A percentile compares a stretch with the other conserved stretches of the same genome.
These are phyloP conservation scores for Acanthamoeba castellanii DNA, from an alignment of 208 protist species.

Conservation along the genomic window DNA sequence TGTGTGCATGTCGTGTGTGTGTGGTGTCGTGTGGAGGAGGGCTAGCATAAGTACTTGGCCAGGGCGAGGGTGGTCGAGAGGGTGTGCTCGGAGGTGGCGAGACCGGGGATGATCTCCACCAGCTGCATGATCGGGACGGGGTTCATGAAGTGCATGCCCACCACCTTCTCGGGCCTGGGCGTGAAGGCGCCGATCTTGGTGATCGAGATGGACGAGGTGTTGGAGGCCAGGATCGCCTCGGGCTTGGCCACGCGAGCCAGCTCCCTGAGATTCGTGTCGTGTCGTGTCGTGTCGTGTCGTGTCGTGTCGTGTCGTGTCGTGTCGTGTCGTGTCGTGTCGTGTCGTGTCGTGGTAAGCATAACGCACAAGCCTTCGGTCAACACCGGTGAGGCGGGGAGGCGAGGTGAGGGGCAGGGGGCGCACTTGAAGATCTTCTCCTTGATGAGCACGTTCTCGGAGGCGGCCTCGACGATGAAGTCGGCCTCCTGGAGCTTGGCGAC, in stretches of 20 bases:
- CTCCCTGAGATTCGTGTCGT: background rate
- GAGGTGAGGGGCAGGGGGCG: too few species aligned
- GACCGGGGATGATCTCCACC: slow-evolving; percentile 88
- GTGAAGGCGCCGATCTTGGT: slow-evolving; percentile 89
- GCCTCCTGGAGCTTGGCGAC: slow-evolving; percentile 69
- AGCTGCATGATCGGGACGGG: slow-evolving; percentile 92
- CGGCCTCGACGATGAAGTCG: slow-evolving; percentile 91
- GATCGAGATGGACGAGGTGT: slow-evolving; percentile 92
- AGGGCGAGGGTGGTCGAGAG: slow-evolving; percentile 75
- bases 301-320: too few species aligned
- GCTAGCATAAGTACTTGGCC: slow-evolving; percentile 62
- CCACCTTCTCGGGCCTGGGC: slow-evolving; percentile 75
- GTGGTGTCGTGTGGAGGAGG: background rate
- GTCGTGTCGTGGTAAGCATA: too few species aligned
- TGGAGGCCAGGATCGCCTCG: slow-evolving; percentile 88
- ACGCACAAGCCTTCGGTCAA: too few species aligned
- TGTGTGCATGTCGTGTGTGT: too few species aligned
- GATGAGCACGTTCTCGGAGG: slow-evolving; percentile 86
- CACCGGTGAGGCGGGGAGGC: too few species aligned
- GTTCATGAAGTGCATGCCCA: slow-evolving; percentile 86
- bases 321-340: too few species aligned
- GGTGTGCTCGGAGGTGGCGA: slow-evolving; percentile 84
- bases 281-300: too few species aligned
- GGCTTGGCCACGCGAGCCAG: slow-evolving; percentile 54
- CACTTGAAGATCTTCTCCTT: slow-evolving; percentile 85